phyloP scores from a whole-genome alignment of 768 basidiomycete species.

The Suillus brevipes region DNA sequence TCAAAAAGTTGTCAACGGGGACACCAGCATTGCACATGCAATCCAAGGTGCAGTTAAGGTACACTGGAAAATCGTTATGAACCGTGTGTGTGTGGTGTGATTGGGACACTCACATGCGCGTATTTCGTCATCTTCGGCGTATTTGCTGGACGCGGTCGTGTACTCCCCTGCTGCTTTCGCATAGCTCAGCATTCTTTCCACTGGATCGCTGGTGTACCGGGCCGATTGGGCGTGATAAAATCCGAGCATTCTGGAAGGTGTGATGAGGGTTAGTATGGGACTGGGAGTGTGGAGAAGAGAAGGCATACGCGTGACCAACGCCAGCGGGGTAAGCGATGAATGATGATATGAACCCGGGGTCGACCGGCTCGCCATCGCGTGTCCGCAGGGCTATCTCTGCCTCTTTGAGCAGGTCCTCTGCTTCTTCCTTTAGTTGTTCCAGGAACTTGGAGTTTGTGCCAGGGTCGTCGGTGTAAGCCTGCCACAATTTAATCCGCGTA shows the following conservation, averaged over 20 bases:
- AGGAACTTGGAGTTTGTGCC: conserved; percentile 11
- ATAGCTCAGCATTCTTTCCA: neutral
- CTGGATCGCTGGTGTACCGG: neutral
- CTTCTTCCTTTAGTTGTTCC: conserved; percentile 18
- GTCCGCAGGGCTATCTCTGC: neutral
- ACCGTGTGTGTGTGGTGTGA: no score
- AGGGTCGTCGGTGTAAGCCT: conserved; percentile 6
- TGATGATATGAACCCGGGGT: conserved; percentile 18
- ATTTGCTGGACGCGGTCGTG: conserved; percentile 13
- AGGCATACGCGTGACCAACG: conserved; percentile 18
- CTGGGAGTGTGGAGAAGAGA: no score
- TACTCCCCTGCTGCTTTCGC: conserved; percentile 12
- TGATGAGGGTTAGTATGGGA: neutral
- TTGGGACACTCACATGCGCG: conserved; percentile 13
- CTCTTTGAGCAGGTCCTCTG: conserved; percentile 19
- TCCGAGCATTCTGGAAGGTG: neutral
- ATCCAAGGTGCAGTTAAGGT: conserved; percentile 2
- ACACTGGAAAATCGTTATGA: conserved; percentile 5
- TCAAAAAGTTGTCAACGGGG: neutral
- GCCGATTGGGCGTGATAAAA: conserved; percentile 9
- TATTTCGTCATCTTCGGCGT: conserved; percentile 22
- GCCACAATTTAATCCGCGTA: neutral
- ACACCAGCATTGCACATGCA: neutral
- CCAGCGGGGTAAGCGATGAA: conserved; percentile 18
- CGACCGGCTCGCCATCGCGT: neutral